Evolutionary conservation across 169 alveolate species (phyloP), one percentile per base, ranked within the genome.

Genomic region (Plasmodium inui): DNA sequence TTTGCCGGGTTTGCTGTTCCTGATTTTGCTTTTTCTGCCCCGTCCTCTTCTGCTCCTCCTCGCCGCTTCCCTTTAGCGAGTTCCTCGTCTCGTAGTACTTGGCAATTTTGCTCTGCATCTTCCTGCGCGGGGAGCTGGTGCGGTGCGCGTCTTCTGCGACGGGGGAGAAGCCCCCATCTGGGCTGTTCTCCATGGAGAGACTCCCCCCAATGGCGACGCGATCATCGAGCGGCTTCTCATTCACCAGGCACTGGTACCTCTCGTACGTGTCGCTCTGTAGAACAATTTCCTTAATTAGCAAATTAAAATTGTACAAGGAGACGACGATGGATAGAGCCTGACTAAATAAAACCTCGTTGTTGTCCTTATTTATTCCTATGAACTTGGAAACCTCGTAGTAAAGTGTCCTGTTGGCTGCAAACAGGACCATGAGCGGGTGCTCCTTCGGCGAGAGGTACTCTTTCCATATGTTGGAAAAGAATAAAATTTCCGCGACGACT

Each of bases 401-500:
- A n/a, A 91, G 76, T 0, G 95, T 91, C 74, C 83, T 91, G 79
- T 91, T 80, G 12, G 95, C 92, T 44, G 92, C 92, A 73, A 71
- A 72, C 22, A 91, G 76, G 17, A 91, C 95, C 19, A 70, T 78
- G 44, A 81, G 74, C 4, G 95, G 95, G 39, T 91, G 95, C 17
- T 91, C 95, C 53, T 91, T 92, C 74, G 83, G 57, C 5, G 92
- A 26, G 53, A 91, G 76, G 37, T 81, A 91, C 17, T 46, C 17
- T 46, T 91, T 91, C 95, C 95, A 91, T 71, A 91, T 91, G 28
- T 82, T 91, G 17, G 95, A 81, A 71, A 74, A 91, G 74, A 91
- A 91, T 78, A 91, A 28, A 81, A 91, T 91, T 91, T 91, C 95
- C 26, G 83, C 61, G 1, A 91, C 17, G 22, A 91, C 83, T 73